Percentiles rank a stretch among this genome's conserved stretches.
Evolutionary conservation across 2,329 filamentous ascomycete genomes (phyloP).

Genomic region (Akanthomyces lecanii): DNA sequence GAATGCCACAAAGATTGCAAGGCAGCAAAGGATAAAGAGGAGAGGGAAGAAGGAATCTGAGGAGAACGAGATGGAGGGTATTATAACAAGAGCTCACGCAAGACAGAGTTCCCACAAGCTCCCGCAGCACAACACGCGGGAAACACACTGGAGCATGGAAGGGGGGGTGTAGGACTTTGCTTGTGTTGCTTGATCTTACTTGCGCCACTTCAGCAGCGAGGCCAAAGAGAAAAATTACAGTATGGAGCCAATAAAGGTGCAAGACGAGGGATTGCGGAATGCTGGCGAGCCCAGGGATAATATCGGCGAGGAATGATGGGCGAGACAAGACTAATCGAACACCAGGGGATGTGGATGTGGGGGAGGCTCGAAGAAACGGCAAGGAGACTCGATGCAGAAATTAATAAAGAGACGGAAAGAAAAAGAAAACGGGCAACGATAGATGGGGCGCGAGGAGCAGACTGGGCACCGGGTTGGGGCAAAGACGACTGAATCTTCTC

Average conservation of each 20-base stretch:
- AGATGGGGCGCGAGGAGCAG: background rate
- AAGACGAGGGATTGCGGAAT: conserved; percentile 12
- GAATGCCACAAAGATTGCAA: background rate
- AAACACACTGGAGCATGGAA: background rate
- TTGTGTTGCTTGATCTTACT: background rate
- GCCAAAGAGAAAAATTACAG: background rate
- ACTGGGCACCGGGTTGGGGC: background rate
- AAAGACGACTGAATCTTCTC: background rate
- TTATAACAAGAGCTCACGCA: conserved; percentile 11
- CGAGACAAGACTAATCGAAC: conserved; percentile 29
- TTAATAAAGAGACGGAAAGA: background rate
- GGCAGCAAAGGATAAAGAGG: conserved; percentile 9
- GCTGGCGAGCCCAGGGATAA: conserved; percentile 17
- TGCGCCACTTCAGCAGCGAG: background rate
- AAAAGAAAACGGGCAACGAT: background rate
- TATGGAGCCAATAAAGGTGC: conserved; percentile 2
- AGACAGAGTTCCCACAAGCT: conserved; percentile 9
- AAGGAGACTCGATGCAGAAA: background rate
- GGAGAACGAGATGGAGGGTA: conserved; percentile 1
- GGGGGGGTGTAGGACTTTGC: too few relatives aligned
- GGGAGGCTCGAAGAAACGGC: background rate
- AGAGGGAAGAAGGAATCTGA: background rate
- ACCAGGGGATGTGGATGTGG: background rate
- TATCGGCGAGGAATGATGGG: conserved; percentile 31
- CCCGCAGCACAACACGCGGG: conserved; percentile 1